Base-by-base conservation (phyloP, 2,329 filamentous ascomycete species). In the Macrophomina phaseolina region DNA sequence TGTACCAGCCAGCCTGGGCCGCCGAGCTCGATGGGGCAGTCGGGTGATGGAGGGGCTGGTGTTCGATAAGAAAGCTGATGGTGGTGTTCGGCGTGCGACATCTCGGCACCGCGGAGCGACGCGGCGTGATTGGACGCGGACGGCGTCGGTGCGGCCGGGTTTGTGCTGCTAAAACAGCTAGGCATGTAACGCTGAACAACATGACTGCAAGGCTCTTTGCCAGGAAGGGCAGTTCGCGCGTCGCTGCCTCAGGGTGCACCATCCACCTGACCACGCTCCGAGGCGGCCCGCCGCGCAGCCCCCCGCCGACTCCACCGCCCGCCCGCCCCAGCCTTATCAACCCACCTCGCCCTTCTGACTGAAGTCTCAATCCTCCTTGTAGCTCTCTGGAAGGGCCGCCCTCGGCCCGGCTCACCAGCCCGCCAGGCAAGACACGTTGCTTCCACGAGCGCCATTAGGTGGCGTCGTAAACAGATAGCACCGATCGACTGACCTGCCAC, bases 171-270 rank as follows among this genome's bases (percentile, higher is more conserved):
- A 23, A 5, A 36, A 11, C n/a, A 28, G 45, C 45, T 38, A 49
- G 45, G 32, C 38, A 62, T 62, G 58, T 62, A 62, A 62, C 58
- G 58, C 46, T 48, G 45, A 49, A 62, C 30, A 62, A 45, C 58
- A 62, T 62, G 58, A 62, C 58, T 48, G 55, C 55, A 38, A 60
- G 55, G 38, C 38, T 34, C 38, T 23, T 49, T n/a, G 58, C 58
- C 58, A 14, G 38, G 23, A 62, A 36, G 9, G 58, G 58, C 40
- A 62, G 58, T 30, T 62, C 45, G 28, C 7, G 16, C 40, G n/a
- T 14, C 23, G 28, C 18, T 38, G 55, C 56, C 40, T 60, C 28
- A 49, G 45, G 58, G 38, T 36, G 45, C 58, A 42, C 36, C 58
- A 48, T 11, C 58, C 58, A 49, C 32, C 58, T 62, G 58, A 62